A percentile compares a stretch with the other conserved stretches of the same genome.
These are phyloP conservation scores for Acacia confusa DNA, from an alignment of 306 rosid species.

Conservation along the genomic window DNA sequence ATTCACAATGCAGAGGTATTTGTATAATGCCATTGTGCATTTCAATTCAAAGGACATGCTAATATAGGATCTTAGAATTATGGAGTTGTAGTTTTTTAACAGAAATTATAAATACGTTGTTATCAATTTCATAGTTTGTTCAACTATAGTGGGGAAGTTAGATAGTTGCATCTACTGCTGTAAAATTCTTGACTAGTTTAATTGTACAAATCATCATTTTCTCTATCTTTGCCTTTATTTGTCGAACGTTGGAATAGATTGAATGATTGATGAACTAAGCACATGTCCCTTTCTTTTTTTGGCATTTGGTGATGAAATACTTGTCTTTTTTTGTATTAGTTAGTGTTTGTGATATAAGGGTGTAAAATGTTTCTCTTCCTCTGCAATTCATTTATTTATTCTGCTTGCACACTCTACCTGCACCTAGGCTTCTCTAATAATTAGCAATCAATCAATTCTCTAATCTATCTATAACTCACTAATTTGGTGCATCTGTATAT, in stretches of 20 bases:
- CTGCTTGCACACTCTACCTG: background rate
- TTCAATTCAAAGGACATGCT: conserved; percentile 22
- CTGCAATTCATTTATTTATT: conserved; percentile 4
- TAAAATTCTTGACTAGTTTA: background rate
- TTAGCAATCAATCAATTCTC: background rate
- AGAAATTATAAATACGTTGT: background rate
- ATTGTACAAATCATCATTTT: background rate
- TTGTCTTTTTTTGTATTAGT: background rate
- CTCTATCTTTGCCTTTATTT: background rate
- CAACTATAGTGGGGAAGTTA: background rate
- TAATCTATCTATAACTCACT: background rate
- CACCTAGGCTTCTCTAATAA: background rate
- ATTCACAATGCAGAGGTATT: conserved; percentile 99
- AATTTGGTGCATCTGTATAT: background rate
- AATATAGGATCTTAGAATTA: background rate
- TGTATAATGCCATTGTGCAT: conserved; percentile 3
- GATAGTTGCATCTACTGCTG: background rate
- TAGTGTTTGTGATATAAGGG: background rate
- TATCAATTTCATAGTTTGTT: background rate
- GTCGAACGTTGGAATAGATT: background rate
- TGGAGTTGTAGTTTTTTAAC: background rate
- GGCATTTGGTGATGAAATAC: background rate
- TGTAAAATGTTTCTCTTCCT: background rate
- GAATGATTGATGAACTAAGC: background rate
- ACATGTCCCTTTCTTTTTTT: background rate